phyloP scores from a whole-genome alignment of 1,284 basidiomycete genomes.

The Lignosus rhinocerotis region DNA sequence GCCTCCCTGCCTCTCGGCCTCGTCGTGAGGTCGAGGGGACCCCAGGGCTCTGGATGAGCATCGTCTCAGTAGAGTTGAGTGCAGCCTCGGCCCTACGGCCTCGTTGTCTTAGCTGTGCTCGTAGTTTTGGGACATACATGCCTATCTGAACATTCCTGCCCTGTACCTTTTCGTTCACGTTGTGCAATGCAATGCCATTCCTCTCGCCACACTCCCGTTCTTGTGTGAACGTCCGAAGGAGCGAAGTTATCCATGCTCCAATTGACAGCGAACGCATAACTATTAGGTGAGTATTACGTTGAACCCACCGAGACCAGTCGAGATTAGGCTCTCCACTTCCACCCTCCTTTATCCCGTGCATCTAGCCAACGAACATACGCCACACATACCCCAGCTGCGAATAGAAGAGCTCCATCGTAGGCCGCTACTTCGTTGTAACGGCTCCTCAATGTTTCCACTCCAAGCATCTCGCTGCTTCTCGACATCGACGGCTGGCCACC shows the following conservation, averaged over 20 bases:
- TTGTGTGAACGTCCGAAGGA: conserved; percentile 1
- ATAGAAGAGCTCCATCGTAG: conserved; percentile 40
- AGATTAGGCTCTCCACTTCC: conserved; percentile 42
- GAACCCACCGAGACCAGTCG: neutral
- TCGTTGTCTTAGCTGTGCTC: conserved; percentile 38
- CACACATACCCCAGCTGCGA: conserved; percentile 41
- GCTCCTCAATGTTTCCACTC: conserved; percentile 26
- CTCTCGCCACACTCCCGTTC: conserved; percentile 7
- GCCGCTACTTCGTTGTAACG: conserved; percentile 42
- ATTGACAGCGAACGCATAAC: neutral
- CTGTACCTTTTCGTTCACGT: conserved; percentile 1
- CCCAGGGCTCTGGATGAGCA: conserved; percentile 38
- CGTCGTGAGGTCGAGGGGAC: conserved; percentile 38
- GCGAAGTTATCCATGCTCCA: neutral
- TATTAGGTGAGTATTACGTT: conserved; percentile 14
- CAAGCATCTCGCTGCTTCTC: conserved; percentile 9
- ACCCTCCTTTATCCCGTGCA: conserved; percentile 41
- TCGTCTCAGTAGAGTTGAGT: conserved; percentile 60
- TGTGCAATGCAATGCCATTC: conserved; percentile 5
- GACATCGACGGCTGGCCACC: conserved; percentile 2
- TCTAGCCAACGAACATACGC: conserved; percentile 46
- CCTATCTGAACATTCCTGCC: neutral
- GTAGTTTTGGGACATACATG: conserved; percentile 64
- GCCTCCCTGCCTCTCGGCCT: conserved; percentile 23
- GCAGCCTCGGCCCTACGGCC: conserved; percentile 31